phyloP scores from a whole-genome alignment of 805 yeast genomes.

The Candida tallmaniae region DNA sequence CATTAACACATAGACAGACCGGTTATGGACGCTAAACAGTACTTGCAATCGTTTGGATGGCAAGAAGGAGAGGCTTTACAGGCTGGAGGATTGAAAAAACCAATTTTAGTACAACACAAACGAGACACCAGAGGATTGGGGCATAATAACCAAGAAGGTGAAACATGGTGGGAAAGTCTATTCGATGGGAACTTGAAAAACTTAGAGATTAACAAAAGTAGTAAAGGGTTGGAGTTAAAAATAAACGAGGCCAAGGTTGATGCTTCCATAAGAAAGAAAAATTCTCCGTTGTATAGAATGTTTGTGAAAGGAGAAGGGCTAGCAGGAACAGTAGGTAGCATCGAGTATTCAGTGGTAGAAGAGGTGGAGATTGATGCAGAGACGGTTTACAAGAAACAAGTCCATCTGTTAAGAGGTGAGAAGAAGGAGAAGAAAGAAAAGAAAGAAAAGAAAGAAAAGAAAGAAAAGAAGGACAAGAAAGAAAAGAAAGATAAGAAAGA shows the following conservation, averaged over 20 bases:
- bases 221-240: conserved; percentile 44
- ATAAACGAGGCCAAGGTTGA: conserved; percentile 48
- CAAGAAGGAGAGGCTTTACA: conserved; percentile 81
- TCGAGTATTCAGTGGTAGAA: conserved; percentile 9
- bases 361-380: conserved; percentile 11
- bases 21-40: conserved; percentile 68
- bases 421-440: conserved; percentile 19
- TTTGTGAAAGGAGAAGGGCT: conserved; percentile 86
- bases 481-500: conserved; percentile 15
- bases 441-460: conserved; percentile 14
- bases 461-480: conserved; percentile 15
- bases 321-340: conserved; percentile 52
- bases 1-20: too few species aligned
- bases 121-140: conserved; percentile 91
- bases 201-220: conserved; percentile 49
- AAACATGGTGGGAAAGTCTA: conserved; percentile 95
- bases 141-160: conserved; percentile 61
- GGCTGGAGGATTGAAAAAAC: conserved; percentile 76
- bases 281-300: conserved; percentile 76
- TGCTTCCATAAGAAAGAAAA: conserved; percentile 43
- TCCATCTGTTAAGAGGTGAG: conserved; percentile 14
- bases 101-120: conserved; percentile 86
- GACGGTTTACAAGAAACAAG: conserved; percentile 12
- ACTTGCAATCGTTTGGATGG: conserved; percentile 85
- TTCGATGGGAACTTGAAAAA: conserved; percentile 90